Evolutionary conservation across 805 yeast genomes (phyloP).

Genomic region (Candida nanaspora): DNA sequence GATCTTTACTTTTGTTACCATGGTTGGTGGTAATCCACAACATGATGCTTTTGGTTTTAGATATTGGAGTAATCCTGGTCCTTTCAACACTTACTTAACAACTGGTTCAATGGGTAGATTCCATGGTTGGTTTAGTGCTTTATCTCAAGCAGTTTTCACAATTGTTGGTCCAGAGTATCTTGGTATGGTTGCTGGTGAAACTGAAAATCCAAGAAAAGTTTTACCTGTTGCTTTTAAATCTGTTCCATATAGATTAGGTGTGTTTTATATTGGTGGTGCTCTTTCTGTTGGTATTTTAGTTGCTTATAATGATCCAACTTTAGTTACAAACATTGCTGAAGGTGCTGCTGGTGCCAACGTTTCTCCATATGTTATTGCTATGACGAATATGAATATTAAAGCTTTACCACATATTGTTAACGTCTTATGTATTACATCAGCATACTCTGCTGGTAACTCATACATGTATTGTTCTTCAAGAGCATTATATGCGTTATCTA

Average conservation of each 20-base stretch:
- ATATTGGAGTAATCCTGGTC: slow-evolving; percentile 42
- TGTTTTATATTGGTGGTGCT: slow-evolving; percentile 34
- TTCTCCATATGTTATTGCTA: slow-evolving; percentile 74
- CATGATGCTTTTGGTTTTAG: slow-evolving; percentile 57
- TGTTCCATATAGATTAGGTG: slow-evolving; percentile 32
- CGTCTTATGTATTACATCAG: slow-evolving; percentile 61
- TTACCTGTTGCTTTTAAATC: slow-evolving; percentile 32
- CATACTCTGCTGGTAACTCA: slow-evolving; percentile 76
- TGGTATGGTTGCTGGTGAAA: slow-evolving; percentile 36
- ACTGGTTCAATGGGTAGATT: slow-evolving; percentile 55
- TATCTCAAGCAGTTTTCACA: slow-evolving; percentile 28
- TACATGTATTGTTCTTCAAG: slow-evolving; percentile 63
- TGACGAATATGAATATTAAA: slow-evolving; percentile 52
- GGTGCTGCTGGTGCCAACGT: slow-evolving; percentile 65
- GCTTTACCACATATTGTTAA: slow-evolving; percentile 68
- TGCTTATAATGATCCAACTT: slow-evolving; percentile 25
- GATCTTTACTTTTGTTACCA: slow-evolving; percentile 60
- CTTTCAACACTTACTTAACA: slow-evolving; percentile 43
- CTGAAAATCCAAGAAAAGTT: slow-evolving; percentile 31
- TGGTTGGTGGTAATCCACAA: slow-evolving; percentile 74
- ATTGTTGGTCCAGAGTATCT: slow-evolving; percentile 36
- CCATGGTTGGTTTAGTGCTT: slow-evolving; percentile 40
- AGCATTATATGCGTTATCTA: slow-evolving; percentile 55
- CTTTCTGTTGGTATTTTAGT: slow-evolving; percentile 30
- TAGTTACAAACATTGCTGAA: slow-evolving; percentile 38